A percentile compares a stretch with the other conserved stretches of the same genome.
phyloP scores from a whole-genome alignment of 495 filamentous ascomycete species.

The Aspergillus cristatus region DNA sequence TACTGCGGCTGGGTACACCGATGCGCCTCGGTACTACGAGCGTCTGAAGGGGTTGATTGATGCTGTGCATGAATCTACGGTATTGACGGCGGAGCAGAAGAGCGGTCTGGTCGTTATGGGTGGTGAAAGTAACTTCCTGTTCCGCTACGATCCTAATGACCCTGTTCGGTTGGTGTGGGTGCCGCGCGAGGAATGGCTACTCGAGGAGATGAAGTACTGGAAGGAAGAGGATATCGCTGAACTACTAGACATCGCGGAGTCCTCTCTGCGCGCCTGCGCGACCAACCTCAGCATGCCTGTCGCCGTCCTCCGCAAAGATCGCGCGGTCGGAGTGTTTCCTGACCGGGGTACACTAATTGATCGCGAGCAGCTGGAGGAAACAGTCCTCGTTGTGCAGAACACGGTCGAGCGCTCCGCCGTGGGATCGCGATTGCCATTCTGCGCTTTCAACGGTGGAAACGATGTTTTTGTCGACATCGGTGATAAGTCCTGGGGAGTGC shows the following conservation, averaged over 20 bases:
- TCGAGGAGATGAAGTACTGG: constrained; percentile 86
- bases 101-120: constrained; percentile 82
- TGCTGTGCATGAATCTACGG: constrained; percentile 54
- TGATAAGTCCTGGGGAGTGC: constrained; percentile 92
- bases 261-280: constrained; percentile 69
- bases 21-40: constrained; percentile 70
- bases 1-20: constrained; percentile 92
- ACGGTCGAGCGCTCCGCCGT: constrained; percentile 72
- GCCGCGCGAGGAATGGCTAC: constrained; percentile 62
- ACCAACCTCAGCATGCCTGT: constrained; percentile 68
- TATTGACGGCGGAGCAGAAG: constrained; percentile 53
- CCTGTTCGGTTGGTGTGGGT: constrained; percentile 44
- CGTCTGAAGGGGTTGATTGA: constrained; percentile 80
- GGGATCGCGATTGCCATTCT: constrained; percentile 72
- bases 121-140: constrained; percentile 82
- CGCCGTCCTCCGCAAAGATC: constrained; percentile 74
- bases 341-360: constrained; percentile 50
- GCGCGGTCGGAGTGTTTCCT: constrained; percentile 85
- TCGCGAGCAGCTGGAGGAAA: constrained; percentile 90
- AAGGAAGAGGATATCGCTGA: constrained; percentile 62
- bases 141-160: constrained; percentile 50
- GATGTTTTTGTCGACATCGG: constrained; percentile 99
- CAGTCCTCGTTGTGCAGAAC: constrained; percentile 87
- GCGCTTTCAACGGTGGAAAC: constrained; percentile 95
- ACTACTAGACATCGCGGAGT: constrained; percentile 80